These are phyloP conservation scores for Pulveroboletus sp. DNA, from an alignment of 768 basidiomycete genomes.

Conservation along the genomic window DNA sequence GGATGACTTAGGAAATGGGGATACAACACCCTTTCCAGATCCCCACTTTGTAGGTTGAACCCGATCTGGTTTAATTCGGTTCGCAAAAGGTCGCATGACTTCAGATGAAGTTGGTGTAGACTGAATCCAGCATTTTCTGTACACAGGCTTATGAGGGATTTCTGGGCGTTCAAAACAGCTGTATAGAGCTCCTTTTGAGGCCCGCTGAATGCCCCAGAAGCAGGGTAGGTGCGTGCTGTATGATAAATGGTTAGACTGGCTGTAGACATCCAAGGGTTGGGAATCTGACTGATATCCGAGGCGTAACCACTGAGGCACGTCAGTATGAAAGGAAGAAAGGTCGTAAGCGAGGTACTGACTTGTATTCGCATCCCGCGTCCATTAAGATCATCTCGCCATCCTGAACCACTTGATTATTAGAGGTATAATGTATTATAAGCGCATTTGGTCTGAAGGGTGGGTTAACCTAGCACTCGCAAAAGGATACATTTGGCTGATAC, in stretches of 20 bases:
- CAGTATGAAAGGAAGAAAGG: constrained; percentile 1
- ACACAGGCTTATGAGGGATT: constrained; percentile 60
- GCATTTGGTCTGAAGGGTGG: constrained; percentile 64
- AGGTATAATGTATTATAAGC: constrained; percentile 91
- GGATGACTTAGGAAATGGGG: constrained; percentile 93
- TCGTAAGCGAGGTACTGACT: constrained; percentile 44
- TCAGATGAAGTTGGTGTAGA: constrained; percentile 74
- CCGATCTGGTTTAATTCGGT: constrained; percentile 70
- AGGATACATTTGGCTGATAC: constrained; percentile 35
- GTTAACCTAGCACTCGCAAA: neutral
- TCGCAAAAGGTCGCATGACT: constrained; percentile 63
- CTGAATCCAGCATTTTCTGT: constrained; percentile 53
- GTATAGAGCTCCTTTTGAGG: constrained; percentile 85
- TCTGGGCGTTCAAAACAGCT: constrained; percentile 72
- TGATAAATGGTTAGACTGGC: constrained; percentile 5
- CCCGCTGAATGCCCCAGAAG: constrained; percentile 71
- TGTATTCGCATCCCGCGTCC: constrained; percentile 92
- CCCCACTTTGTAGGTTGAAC: constrained; percentile 41
- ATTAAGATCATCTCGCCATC: constrained; percentile 78
- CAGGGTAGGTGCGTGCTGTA: constrained; percentile 85
- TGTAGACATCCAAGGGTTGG: neutral
- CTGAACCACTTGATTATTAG: constrained; percentile 77
- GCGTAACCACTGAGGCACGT: constrained; percentile 70
- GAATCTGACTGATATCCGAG: constrained; percentile 80
- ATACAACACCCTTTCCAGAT: constrained; percentile 73